Base-by-base conservation (phyloP, 1,139 yeast species). In the Scheffersomyces titani region DNA sequence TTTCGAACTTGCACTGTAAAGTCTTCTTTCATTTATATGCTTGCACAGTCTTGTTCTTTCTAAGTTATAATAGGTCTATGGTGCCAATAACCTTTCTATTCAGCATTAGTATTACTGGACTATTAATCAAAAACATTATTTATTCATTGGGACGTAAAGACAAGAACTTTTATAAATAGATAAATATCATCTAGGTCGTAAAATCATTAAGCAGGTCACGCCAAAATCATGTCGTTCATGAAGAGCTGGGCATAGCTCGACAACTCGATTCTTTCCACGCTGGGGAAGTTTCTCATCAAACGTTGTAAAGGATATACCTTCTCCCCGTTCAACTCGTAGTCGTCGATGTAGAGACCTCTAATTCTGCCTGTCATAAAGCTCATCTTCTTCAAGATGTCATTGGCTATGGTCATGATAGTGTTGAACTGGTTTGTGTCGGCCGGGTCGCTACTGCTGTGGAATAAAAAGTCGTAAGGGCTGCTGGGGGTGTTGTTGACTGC, bases 371-470 rank as follows among this genome's bases (percentile, higher is more conserved):
- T 58, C 76, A 77, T 72, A 57, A 72, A 74, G 47, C 67, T 62
- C 63, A 71, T 67, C 55, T 76, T 76, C 60, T 75, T 74, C 58
- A 77, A 67, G 13, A 77, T 71, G 63, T 76, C 80, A 57, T 69
- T 71, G 21, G 76, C 75, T 47, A 77, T 70, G 36, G 75, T 67
- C 6, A 74, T 72, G 19, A 76, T 61, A 50, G 71, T 68, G 55
- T 71, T 69, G 64, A 76, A 75, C 21, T 55, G 58, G 50, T 58
- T 48, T 20, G 59, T 16, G 30, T 57, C 51, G 6, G 19, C 19
- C 2, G 6, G 18, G 19, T 51, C 52, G 49, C 49, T 22, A 6
- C 22, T 19, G 24, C 24, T 46, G 20, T 20, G 49, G n/a, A 46
- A 22, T 22, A 46, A 46, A 46, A 46, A 46, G 24, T 46, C 49